These are phyloP conservation scores for Nothophytophthora sp. DNA, from an alignment of 352 stramenopile genomes.

Conservation along the genomic window DNA sequence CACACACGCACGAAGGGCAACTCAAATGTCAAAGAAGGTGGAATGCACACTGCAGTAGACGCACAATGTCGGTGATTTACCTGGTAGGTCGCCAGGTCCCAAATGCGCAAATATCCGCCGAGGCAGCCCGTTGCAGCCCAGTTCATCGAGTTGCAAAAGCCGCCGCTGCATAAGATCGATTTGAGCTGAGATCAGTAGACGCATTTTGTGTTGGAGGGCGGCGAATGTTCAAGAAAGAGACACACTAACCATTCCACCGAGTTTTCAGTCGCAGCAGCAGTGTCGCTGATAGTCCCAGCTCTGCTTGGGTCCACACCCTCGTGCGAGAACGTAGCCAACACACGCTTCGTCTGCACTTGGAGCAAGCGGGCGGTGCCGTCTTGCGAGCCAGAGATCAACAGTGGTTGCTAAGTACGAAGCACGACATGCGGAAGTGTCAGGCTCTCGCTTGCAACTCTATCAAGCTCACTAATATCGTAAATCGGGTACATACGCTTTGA, in stretches of 20 bases:
- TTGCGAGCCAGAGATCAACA: conserved; percentile 93
- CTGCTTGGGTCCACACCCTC: conserved; percentile 51
- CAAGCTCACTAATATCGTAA: too few species aligned
- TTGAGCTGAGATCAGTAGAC: too few species aligned
- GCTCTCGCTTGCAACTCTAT: too few species aligned
- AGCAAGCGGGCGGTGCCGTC: conserved; percentile 94
- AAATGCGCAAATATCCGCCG: conserved; percentile 95
- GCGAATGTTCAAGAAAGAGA: not conserved
- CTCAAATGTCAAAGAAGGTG: not conserved
- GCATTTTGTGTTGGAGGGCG: too few species aligned
- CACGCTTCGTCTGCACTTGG: conserved; percentile 94
- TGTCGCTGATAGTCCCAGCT: conserved; percentile 51
- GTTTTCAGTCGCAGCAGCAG: conserved; percentile 61
- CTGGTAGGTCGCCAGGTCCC: conserved; percentile 91
- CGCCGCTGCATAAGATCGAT: conserved; percentile 79
- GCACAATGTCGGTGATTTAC: too few species aligned
- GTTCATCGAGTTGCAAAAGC: conserved; percentile 94
- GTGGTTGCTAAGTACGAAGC: conserved; percentile 81
- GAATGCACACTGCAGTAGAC: too few species aligned
- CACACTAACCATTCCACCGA: conserved; percentile 82
- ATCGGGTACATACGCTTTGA: conserved; percentile 48
- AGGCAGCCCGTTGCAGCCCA: conserved; percentile 96
- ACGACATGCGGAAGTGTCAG: too few species aligned
- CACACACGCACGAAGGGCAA: conserved; percentile 6
- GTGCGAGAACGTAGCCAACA: conserved; percentile 89